Evolutionary conservation across 2,329 filamentous ascomycete genomes (phyloP).

Genomic region (Alternaria sp.): DNA sequence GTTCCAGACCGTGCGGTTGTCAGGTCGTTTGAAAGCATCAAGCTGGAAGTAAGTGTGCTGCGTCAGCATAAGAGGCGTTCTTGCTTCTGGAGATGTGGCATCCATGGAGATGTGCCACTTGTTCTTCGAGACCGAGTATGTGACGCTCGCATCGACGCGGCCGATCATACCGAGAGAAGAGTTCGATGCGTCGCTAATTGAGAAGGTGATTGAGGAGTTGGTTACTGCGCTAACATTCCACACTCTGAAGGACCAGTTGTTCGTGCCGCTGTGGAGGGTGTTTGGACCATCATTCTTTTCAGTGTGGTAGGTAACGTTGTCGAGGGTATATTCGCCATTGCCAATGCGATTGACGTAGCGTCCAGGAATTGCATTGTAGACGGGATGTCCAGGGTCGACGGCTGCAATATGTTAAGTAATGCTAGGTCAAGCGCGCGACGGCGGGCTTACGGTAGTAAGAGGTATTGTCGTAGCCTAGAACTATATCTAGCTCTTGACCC

Average conservation of each 20-base stretch:
- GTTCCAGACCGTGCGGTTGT: slow-evolving; percentile 46
- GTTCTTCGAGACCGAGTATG: slow-evolving; percentile 44
- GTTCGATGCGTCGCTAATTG: slow-evolving; percentile 41
- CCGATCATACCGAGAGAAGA: slow-evolving; percentile 44
- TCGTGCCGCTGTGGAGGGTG: slow-evolving; percentile 46
- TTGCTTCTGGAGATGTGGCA: slow-evolving; percentile 37
- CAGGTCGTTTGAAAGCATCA: slow-evolving; percentile 43
- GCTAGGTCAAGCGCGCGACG: neutral
- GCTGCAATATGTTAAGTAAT: slow-evolving; percentile 31
- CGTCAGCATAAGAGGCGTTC: slow-evolving; percentile 45
- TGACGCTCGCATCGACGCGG: slow-evolving; percentile 40
- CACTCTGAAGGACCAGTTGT: slow-evolving; percentile 44
- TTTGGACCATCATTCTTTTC: slow-evolving; percentile 46
- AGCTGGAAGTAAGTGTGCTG: slow-evolving; percentile 51
- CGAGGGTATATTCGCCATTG: slow-evolving; percentile 41
- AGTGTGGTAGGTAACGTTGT: slow-evolving; percentile 39
- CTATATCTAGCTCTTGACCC: slow-evolving; percentile 43
- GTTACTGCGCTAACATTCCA: slow-evolving; percentile 43
- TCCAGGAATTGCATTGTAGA: slow-evolving; percentile 48
- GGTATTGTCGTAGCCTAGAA: slow-evolving; percentile 47
- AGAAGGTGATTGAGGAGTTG: slow-evolving; percentile 43
- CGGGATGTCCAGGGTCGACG: slow-evolving; percentile 46
- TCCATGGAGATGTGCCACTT: slow-evolving; percentile 47
- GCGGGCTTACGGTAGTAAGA: slow-evolving; percentile 45
- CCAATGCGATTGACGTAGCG: slow-evolving; percentile 48